Evolutionary conservation across 2,329 filamentous ascomycete species (phyloP).

Genomic region (Dactylellina cionopaga): DNA sequence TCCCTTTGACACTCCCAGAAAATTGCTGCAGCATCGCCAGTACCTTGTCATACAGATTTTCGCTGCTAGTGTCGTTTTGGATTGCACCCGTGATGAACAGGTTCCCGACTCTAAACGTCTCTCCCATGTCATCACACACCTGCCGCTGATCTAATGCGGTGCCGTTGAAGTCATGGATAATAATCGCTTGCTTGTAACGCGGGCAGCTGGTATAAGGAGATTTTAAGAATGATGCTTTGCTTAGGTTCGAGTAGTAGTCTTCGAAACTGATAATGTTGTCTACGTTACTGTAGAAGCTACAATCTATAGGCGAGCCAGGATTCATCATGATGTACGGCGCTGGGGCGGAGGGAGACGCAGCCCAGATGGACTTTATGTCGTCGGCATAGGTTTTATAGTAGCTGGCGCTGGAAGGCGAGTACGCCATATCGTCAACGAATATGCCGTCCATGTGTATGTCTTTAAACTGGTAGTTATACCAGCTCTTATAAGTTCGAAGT

Average conservation of each 20-base stretch:
- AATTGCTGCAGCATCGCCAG: constrained; percentile 32
- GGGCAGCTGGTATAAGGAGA: constrained; percentile 28
- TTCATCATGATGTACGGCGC: constrained; percentile 43
- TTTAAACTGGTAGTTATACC: constrained; percentile 7
- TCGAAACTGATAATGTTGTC: constrained; percentile 32
- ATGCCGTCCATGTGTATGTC: constrained; percentile 34
- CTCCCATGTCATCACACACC: constrained; percentile 35
- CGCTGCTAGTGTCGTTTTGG: constrained; percentile 3
- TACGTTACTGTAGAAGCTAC: constrained; percentile 25
- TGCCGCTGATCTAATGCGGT: constrained; percentile 33
- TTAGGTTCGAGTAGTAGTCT: constrained; percentile 22
- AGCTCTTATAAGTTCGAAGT: constrained; percentile 30
- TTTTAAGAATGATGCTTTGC: constrained; percentile 14
- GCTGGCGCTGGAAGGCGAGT: background rate
- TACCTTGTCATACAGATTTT: constrained; percentile 40
- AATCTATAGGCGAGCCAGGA: constrained; percentile 33
- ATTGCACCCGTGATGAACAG: constrained; percentile 27
- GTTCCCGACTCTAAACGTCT: constrained; percentile 21
- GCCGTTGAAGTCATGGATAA: constrained; percentile 40
- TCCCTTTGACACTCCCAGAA: constrained; percentile 17
- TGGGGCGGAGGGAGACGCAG: background rate
- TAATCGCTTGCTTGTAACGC: constrained; percentile 27
- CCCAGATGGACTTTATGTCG: constrained; percentile 28
- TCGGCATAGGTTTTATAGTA: constrained; percentile 25
- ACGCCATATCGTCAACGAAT: constrained; percentile 38